These are phyloP conservation scores for Rosa hybrid DNA, from an alignment of 331 rosid genomes.

Conservation along the genomic window DNA sequence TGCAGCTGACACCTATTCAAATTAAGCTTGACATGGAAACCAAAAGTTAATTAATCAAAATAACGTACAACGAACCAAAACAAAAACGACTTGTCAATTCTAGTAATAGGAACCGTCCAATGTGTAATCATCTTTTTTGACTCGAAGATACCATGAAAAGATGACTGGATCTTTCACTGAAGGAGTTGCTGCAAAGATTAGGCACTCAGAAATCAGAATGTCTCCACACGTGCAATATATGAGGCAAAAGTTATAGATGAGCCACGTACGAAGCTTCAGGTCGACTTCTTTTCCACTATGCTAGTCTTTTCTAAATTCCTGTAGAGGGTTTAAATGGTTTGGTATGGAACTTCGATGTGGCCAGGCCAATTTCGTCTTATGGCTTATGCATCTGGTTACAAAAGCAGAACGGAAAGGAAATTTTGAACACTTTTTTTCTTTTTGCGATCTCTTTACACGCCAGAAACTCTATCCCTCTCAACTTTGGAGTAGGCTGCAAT, in stretches of 20 bases:
- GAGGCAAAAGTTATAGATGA: conserved; percentile 1
- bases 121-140: conserved; percentile 30
- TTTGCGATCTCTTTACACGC: conserved; percentile 18
- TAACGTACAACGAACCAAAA: background rate
- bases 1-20: background rate
- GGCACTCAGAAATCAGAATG: conserved; percentile 36
- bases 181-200: conserved; percentile 13
- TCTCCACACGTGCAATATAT: conserved; percentile 24
- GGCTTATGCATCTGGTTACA: background rate
- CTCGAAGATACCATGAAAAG: conserved; percentile 10
- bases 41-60: background rate
- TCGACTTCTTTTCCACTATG: background rate
- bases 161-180: conserved; percentile 26
- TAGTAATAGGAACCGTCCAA: conserved; percentile 26
- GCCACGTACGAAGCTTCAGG: background rate
- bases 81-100: conserved; percentile 24
- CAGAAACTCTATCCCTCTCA: conserved; percentile 10
- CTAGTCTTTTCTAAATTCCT: conserved; percentile 4
- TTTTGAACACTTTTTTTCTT: background rate
- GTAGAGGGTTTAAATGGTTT: background rate
- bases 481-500: too few relatives aligned
- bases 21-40: background rate
- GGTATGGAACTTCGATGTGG: background rate
- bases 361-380: background rate
- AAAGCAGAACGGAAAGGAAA: conserved; percentile 9